Conservation (phyloP, 2,329 filamentous ascomycete species). For the Sordariomycetes sp. region DNA sequence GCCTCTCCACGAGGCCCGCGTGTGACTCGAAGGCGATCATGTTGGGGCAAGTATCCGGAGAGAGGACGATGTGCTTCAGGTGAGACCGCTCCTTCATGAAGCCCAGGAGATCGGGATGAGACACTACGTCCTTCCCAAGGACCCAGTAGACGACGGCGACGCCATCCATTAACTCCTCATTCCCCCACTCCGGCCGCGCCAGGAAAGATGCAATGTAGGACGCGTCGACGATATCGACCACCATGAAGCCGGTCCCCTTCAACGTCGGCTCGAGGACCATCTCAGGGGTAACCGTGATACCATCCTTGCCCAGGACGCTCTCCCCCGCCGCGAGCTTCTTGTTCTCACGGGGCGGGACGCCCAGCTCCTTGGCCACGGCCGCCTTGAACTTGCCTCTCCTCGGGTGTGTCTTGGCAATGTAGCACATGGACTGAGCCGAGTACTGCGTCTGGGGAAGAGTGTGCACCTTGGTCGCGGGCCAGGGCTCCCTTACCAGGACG, state of each 20-base stretch:
- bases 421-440: constrained; percentile 60
- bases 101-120: constrained; percentile 46
- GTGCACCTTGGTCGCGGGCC: constrained; percentile 57
- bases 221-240: constrained; percentile 63
- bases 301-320: constrained; percentile 49
- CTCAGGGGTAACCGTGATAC: constrained; percentile 62
- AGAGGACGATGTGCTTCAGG: constrained; percentile 66
- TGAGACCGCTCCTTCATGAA: constrained; percentile 54
- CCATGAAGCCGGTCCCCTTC: constrained; percentile 59
- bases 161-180: constrained; percentile 49
- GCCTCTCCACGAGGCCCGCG: constrained; percentile 51
- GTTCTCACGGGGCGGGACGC: constrained; percentile 47
- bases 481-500: constrained; percentile 63
- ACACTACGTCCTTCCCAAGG: constrained; percentile 53
- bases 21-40: constrained; percentile 56
- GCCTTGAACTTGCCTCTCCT: constrained; percentile 71
- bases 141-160: constrained; percentile 69
- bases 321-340: constrained; percentile 47
- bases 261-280: constrained; percentile 66
- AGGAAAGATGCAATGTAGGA: constrained; percentile 61
- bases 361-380: constrained; percentile 47
- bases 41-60: constrained; percentile 62
- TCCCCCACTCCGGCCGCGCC: constrained; percentile 58
- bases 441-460: constrained; percentile 56
- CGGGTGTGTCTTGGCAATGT: constrained; percentile 67